Evolutionary conservation across 176 grass and related monocot species (phyloP).

Genomic region (Musa schizocarpa): DNA sequence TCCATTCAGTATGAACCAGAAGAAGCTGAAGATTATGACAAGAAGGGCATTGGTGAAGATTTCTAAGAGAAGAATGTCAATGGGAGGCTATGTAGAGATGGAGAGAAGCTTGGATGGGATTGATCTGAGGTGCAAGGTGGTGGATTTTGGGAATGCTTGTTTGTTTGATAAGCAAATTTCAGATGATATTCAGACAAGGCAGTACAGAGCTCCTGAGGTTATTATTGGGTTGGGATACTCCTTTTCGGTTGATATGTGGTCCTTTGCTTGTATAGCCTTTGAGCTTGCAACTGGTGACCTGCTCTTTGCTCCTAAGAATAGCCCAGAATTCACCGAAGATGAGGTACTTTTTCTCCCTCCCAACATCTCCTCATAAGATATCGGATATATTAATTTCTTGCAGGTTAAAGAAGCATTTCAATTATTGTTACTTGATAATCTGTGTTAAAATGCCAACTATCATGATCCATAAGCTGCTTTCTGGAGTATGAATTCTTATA

Average conservation of each 20-base stretch:
- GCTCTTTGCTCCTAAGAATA: conserved; percentile 57
- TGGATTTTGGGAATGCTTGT: conserved; percentile 88
- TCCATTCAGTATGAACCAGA: conserved; percentile 48
- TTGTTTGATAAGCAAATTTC: conserved; percentile 49
- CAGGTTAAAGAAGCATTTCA: neutral
- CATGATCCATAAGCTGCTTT: neutral
- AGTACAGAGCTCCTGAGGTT: conserved; percentile 87
- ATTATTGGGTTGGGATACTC: conserved; percentile 73
- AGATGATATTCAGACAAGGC: conserved; percentile 85
- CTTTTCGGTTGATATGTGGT: conserved; percentile 82
- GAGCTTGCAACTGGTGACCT: conserved; percentile 89
- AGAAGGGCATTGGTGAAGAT: conserved; percentile 55
- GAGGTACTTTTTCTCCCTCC: conserved; percentile 44
- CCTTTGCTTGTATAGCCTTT: conserved; percentile 79
- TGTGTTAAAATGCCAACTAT: neutral
- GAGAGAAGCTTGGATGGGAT: conserved; percentile 73
- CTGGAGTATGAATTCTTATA: neutral
- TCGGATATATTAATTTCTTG: neutral
- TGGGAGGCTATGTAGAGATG: conserved; percentile 43
- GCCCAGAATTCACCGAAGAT: conserved; percentile 69
- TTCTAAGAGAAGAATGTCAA: conserved; percentile 44
- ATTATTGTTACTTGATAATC: neutral
- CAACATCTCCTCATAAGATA: neutral
- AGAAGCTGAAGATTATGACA: conserved; percentile 65
- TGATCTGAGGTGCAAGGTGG: conserved; percentile 82